Base-by-base conservation (phyloP, 176 grass and related monocot species). In the Eremochloa ophiuroides region DNA sequence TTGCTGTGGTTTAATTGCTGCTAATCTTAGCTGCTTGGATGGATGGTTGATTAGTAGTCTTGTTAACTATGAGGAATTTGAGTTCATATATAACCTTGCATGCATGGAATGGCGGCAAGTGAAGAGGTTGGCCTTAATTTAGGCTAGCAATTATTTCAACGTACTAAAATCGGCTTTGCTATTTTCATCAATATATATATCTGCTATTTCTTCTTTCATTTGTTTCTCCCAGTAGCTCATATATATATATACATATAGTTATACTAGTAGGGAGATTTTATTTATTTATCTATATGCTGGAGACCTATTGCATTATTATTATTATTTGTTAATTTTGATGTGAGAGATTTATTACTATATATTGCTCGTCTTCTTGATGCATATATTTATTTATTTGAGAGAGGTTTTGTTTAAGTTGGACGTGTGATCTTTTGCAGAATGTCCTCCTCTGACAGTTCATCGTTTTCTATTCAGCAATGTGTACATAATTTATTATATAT, bases 1-100 rank as follows among this genome's bases (percentile, higher is more conserved):
- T 87, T 79, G 56, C 37, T 66, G 7, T 53, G 62, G 53, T 33
- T 79, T 75, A 76, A 50, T 86, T 51, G 77, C 10, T 73, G 77
- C 70, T 83, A 69, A 87, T 83, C 37, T 50, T 83, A 74, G 62
- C n/a, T 87, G 71, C 23, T 67, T 82, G 69, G 33, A 66, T 51
- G 56, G 13, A 83, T 62, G 59, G 47, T 77, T 79, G 67, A 65
- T 80, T 65, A 46, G 23, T 75, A 46, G 42, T 83, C 50, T 65
- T 73, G 13, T 73, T 56, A 38, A 53, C 29, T 44, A n/a, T 41
- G 58, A 58, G 38, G 42, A 69, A n/a, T 60, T 35, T 27, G 1
- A 61, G 58, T 23, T 23, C 51, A 23, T 23, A 56, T n/a, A 29
- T 73, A 41, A 16, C 17, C 42, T 76, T 80, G 53, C 63, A 71